These are phyloP conservation scores for Bipolaris oryzae DNA, from an alignment of 2,329 filamentous ascomycete species.

Conservation along the genomic window DNA sequence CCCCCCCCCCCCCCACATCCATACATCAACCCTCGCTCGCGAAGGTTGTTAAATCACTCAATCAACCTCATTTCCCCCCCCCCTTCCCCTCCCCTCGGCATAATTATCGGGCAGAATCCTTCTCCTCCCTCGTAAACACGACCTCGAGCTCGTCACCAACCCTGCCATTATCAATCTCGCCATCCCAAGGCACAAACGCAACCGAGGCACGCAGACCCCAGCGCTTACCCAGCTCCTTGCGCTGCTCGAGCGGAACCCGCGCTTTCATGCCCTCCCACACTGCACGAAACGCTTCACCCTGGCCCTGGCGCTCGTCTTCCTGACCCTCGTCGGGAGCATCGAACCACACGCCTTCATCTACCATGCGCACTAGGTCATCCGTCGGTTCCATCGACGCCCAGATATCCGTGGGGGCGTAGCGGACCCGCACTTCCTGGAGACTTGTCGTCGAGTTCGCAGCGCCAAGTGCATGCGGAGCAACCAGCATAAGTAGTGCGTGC, in stretches of 20 bases:
- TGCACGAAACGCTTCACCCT: constrained; percentile 42
- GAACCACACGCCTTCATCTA: constrained; percentile 39
- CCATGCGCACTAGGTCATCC: constrained; percentile 37
- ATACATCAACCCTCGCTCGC: too few relatives aligned
- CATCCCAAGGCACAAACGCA: constrained; percentile 39
- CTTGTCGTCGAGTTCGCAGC: background rate
- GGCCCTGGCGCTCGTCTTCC: constrained; percentile 27
- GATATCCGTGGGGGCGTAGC: constrained; percentile 43
- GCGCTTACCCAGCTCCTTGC: constrained; percentile 9
- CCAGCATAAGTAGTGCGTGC: constrained; percentile 39
- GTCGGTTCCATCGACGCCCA: constrained; percentile 45
- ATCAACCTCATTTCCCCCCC: background rate
- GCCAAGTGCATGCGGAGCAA: background rate
- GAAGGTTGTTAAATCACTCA: too few relatives aligned
- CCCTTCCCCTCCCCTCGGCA: background rate
- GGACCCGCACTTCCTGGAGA: constrained; percentile 32
- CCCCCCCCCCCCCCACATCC: too few relatives aligned
- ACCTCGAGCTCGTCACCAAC: constrained; percentile 46
- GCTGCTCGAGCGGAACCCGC: constrained; percentile 14
- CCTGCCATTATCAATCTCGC: constrained; percentile 35
- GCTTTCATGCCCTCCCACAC: constrained; percentile 32
- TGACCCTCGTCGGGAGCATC: constrained; percentile 23
- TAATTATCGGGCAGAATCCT: background rate
- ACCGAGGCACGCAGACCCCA: constrained; percentile 25
- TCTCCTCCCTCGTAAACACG: constrained; percentile 29